Conservation (phyloP, 2,329 filamentous ascomycete species). For the Sclerotinia nivalis region DNA sequence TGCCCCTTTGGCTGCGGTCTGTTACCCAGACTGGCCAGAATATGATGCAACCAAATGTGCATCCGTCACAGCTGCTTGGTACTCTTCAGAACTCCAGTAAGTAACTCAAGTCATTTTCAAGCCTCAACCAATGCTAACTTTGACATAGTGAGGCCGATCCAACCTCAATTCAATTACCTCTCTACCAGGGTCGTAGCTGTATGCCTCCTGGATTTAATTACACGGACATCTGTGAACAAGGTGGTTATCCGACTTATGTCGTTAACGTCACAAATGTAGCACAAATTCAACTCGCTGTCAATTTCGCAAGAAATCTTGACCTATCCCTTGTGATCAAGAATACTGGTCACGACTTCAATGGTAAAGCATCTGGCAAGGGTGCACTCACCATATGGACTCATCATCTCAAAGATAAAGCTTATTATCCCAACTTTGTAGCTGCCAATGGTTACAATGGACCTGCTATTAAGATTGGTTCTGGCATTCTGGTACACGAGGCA, state of each 20-base stretch:
- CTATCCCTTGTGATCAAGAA: constrained; percentile 46
- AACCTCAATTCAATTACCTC: constrained; percentile 51
- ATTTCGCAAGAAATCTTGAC: constrained; percentile 41
- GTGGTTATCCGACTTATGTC: constrained; percentile 30
- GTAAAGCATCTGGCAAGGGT: constrained; percentile 49
- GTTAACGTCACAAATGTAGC: constrained; percentile 35
- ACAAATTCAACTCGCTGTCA: constrained; percentile 35
- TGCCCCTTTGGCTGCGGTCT: constrained; percentile 48
- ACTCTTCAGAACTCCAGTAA: constrained; percentile 43
- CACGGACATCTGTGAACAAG: constrained; percentile 26
- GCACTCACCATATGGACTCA: constrained; percentile 53
- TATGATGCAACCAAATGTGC: constrained; percentile 43
- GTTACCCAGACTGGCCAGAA: constrained; percentile 42
- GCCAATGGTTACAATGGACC: constrained; percentile 40
- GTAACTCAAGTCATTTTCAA: background rate
- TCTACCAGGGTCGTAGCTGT: constrained; percentile 47
- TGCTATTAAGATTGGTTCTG: constrained; percentile 45
- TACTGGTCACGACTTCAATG: constrained; percentile 51
- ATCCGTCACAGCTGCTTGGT: constrained; percentile 39
- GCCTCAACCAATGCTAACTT: constrained; percentile 32
- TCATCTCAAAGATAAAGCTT: constrained; percentile 47
- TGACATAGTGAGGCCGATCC: constrained; percentile 43
- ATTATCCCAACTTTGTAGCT: constrained; percentile 39
- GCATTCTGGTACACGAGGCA: constrained; percentile 49
- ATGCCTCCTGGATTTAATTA: constrained; percentile 30